Evolutionary conservation across 768 basidiomycete species (phyloP).

Genomic region (Lactarius akahatsu): DNA sequence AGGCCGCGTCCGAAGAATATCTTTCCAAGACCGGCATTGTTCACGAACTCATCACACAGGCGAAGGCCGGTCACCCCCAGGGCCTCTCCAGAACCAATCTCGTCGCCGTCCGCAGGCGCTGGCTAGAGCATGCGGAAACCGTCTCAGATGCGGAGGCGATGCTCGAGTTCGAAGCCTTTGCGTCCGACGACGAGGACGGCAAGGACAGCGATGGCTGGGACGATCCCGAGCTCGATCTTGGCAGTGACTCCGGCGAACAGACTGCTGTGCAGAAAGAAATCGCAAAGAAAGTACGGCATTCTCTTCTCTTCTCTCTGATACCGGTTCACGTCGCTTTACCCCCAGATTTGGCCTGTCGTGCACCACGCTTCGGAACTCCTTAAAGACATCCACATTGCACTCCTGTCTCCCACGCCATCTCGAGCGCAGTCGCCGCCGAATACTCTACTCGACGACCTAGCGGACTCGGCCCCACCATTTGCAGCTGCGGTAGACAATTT

Average conservation of each 20-base stretch:
- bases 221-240: constrained; percentile 23
- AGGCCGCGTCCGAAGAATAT: constrained; percentile 45
- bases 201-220: constrained; percentile 22
- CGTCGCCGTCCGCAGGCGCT: constrained; percentile 30
- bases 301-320: neutral
- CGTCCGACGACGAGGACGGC: neutral
- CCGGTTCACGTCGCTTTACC: neutral
- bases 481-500: constrained; percentile 25
- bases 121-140: constrained; percentile 27
- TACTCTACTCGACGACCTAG: constrained; percentile 20
- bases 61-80: constrained; percentile 33
- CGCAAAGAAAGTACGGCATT: constrained; percentile 22
- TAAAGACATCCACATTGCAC: constrained; percentile 1
- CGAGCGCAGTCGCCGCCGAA: constrained; percentile 2
- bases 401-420: constrained; percentile 10
- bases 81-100: constrained; percentile 31
- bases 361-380: constrained; percentile 16
- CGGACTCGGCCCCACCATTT: constrained; percentile 24
- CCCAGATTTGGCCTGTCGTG: constrained; percentile 19
- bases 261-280: constrained; percentile 20
- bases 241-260: constrained; percentile 1
- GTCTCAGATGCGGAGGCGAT: constrained; percentile 20
- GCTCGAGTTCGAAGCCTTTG: constrained; percentile 14
- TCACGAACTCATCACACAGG: constrained; percentile 58
- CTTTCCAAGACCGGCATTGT: constrained; percentile 57